Conservation (phyloP, 1,284 basidiomycete species). For the Sutorius eximius region DNA sequence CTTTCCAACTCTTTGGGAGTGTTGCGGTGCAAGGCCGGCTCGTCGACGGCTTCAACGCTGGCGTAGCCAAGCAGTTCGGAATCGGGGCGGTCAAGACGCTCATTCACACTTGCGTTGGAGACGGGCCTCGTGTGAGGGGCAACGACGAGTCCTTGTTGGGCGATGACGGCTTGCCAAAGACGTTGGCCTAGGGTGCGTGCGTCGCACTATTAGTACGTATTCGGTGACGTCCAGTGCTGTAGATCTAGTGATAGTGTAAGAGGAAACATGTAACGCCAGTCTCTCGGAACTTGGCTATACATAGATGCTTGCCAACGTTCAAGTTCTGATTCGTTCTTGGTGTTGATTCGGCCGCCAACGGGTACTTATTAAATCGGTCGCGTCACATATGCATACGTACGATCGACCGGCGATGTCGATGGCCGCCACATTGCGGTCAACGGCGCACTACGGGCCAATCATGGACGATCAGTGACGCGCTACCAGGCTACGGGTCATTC, state of each 20-base stretch:
- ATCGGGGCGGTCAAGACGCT: conserved; percentile 81
- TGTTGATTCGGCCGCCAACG: neutral
- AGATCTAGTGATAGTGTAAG: neutral
- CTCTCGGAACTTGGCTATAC: neutral
- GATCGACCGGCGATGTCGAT: neutral
- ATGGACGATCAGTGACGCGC: too few relatives aligned
- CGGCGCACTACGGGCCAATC: too few relatives aligned
- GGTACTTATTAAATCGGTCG: neutral
- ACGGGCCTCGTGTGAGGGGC: conserved; percentile 74
- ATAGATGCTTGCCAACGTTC: neutral
- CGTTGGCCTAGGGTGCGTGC: conserved; percentile 13
- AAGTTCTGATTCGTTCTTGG: neutral
- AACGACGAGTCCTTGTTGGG: conserved; percentile 58
- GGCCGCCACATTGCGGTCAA: too few relatives aligned
- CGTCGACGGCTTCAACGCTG: conserved; percentile 74
- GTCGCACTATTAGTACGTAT: neutral
- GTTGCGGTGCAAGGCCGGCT: conserved; percentile 47
- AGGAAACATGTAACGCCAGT: neutral
- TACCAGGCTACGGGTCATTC: too few relatives aligned
- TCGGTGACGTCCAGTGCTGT: neutral
- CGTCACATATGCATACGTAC: neutral
- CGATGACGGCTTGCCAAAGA: conserved; percentile 57
- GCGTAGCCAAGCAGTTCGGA: conserved; percentile 71
- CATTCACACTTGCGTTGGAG: conserved; percentile 90
- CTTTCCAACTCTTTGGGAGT: conserved; percentile 60